Conservation (phyloP, 208 protist genomes). For the Trypanosoma scelopori region DNA sequence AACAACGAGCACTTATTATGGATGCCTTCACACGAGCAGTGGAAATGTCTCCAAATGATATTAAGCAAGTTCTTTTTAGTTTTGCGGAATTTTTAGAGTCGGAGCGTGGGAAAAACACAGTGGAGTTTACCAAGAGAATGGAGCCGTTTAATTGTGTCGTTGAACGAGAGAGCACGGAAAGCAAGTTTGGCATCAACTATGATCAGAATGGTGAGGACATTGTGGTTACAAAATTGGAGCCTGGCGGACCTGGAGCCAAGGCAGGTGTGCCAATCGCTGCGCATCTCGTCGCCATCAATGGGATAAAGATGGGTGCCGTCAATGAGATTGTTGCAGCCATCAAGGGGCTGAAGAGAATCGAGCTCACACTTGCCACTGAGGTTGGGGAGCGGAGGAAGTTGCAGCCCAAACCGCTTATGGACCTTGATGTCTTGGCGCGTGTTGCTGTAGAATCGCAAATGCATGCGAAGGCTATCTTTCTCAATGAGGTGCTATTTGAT, state of each 20-base stretch:
- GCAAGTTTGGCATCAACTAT: constrained; percentile 92
- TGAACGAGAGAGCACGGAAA: constrained; percentile 39
- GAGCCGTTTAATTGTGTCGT: constrained; percentile 57
- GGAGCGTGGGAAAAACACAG: constrained; percentile 63
- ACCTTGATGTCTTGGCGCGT: constrained; percentile 62
- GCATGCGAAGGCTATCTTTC: constrained; percentile 89
- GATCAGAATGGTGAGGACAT: constrained; percentile 72
- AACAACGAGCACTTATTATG: constrained; percentile 62
- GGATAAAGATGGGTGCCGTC: constrained; percentile 49
- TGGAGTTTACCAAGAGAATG: constrained; percentile 40
- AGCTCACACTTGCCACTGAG: constrained; percentile 56
- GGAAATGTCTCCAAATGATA: constrained; percentile 67
- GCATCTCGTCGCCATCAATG: constrained; percentile 76
- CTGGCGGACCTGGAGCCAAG: constrained; percentile 63
- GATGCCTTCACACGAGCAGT: constrained; percentile 65
- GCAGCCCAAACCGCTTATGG: constrained; percentile 65
- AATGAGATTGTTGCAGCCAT: constrained; percentile 81
- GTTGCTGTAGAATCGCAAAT: constrained; percentile 78
- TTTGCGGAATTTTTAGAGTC: constrained; percentile 88
- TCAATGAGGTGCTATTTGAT: constrained; percentile 86
- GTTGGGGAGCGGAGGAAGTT: constrained; percentile 51
- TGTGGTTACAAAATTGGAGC: constrained; percentile 82
- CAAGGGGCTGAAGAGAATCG: constrained; percentile 64
- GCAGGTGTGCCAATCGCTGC: constrained; percentile 75
- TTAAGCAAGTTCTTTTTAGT: constrained; percentile 77